These are phyloP conservation scores for Zygosaccharomyces pseudorouxii DNA, from an alignment of 805 yeast species.

Conservation along the genomic window DNA sequence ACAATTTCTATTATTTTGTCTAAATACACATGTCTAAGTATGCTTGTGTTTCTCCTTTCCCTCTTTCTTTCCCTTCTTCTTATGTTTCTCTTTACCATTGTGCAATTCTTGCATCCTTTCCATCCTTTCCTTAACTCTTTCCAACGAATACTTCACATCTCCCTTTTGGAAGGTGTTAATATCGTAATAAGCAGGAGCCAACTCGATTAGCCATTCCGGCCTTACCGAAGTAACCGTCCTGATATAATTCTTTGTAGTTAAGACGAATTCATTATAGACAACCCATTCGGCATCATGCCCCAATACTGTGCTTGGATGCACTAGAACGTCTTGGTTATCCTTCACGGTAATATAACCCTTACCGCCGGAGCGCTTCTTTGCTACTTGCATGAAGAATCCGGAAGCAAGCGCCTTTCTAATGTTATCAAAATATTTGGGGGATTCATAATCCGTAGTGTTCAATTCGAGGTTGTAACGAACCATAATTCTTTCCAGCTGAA, in stretches of 20 bases:
- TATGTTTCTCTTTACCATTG: constrained; percentile 18
- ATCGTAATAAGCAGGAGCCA: constrained; percentile 64
- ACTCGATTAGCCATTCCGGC: constrained; percentile 88
- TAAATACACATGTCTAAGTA: neutral
- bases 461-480: constrained; percentile 71
- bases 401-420: constrained; percentile 80
- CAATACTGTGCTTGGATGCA: constrained; percentile 90
- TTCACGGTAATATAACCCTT: constrained; percentile 87
- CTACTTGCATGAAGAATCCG: constrained; percentile 99
- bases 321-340: constrained; percentile 91
- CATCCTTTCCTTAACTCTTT: constrained; percentile 51
- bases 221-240: constrained; percentile 87
- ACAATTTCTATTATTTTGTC: neutral
- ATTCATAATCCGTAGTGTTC: constrained; percentile 61
- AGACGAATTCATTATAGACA: constrained; percentile 89
- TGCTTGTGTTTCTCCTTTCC: constrained; percentile 10
- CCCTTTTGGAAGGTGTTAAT: constrained; percentile 63
- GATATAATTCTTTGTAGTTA: constrained; percentile 89
- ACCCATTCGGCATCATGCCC: constrained; percentile 92
- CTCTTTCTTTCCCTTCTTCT: constrained; percentile 23
- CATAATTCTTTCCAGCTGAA: constrained; percentile 81
- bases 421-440: constrained; percentile 65
- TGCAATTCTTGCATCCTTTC: constrained; percentile 40
- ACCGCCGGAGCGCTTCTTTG: constrained; percentile 77
- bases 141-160: constrained; percentile 64